A percentile compares a stretch with the other conserved stretches of the same genome.
Conservation (phyloP, 331 rosid genomes). For the Acacia concinna region DNA sequence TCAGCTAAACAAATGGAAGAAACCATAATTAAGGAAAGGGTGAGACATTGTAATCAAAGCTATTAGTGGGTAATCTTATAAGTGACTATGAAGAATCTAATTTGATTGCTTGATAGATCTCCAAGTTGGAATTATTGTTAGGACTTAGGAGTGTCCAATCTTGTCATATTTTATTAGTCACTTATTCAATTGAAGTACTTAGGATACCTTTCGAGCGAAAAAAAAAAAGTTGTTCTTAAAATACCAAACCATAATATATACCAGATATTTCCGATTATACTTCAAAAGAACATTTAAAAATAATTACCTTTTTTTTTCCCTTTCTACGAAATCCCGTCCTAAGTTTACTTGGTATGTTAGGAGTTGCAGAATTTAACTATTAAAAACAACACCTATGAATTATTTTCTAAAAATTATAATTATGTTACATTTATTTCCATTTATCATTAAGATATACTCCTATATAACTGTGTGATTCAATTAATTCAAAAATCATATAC, state of each 20-base stretch:
- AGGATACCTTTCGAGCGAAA: too few species aligned
- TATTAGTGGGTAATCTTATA: conserved; percentile 20
- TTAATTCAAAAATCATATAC: not conserved
- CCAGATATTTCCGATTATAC: not conserved
- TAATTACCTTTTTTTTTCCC: too few species aligned
- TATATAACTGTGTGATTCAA: not conserved
- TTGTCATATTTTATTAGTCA: not conserved
- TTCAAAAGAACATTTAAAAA: too few species aligned
- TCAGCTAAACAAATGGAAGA: not conserved
- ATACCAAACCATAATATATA: not conserved
- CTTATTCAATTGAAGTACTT: not conserved
- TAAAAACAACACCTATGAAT: not conserved
- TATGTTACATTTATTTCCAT: not conserved
- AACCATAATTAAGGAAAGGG: conserved; percentile 33
- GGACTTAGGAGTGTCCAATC: conserved; percentile 9
- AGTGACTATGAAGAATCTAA: not conserved
- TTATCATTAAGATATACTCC: not conserved
- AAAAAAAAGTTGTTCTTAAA: too few species aligned
- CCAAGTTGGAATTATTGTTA: conserved; percentile 17
- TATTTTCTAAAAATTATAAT: not conserved
- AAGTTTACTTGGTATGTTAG: not conserved
- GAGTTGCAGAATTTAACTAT: not conserved
- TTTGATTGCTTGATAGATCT: not conserved
- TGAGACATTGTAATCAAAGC: conserved; percentile 35
- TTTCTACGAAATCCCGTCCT: not conserved